Evolutionary conservation across 306 rosid species (phyloP).

Genomic region (cucumber (Cucumis sativus)): DNA sequence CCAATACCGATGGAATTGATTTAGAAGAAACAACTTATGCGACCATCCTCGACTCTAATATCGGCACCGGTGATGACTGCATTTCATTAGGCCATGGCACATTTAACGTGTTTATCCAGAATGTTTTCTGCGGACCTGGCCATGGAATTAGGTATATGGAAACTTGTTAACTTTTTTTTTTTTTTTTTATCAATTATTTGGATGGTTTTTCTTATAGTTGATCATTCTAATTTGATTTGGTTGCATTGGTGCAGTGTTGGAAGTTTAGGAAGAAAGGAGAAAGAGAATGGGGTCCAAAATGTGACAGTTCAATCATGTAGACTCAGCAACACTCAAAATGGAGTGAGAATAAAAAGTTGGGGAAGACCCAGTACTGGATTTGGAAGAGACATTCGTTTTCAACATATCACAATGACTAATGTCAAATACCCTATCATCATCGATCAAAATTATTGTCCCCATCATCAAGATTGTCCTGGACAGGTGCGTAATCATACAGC

Average conservation of each 20-base stretch:
- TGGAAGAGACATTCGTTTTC: background rate
- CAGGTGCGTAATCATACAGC: background rate
- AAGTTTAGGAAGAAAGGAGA: background rate
- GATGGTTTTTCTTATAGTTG: too few relatives aligned
- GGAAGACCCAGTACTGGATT: background rate
- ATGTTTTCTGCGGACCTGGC: background rate
- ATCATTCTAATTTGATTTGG: background rate
- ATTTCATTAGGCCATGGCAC: background rate
- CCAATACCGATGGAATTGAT: background rate
- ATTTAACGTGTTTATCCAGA: background rate
- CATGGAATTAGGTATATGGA: background rate
- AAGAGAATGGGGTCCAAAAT: background rate
- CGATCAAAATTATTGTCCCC: background rate
- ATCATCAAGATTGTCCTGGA: background rate
- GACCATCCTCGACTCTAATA: background rate
- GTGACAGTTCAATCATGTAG: background rate
- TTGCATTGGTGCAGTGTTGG: background rate
- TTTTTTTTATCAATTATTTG: too few relatives aligned
- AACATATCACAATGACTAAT: background rate
- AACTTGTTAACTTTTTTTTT: too few relatives aligned
- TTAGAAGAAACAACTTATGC: background rate
- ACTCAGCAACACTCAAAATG: background rate
- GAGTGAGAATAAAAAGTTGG: background rate
- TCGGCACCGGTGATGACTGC: background rate
- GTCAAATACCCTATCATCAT: background rate